Conservation (phyloP, 331 rosid genomes). For the Malus hybrid region DNA sequence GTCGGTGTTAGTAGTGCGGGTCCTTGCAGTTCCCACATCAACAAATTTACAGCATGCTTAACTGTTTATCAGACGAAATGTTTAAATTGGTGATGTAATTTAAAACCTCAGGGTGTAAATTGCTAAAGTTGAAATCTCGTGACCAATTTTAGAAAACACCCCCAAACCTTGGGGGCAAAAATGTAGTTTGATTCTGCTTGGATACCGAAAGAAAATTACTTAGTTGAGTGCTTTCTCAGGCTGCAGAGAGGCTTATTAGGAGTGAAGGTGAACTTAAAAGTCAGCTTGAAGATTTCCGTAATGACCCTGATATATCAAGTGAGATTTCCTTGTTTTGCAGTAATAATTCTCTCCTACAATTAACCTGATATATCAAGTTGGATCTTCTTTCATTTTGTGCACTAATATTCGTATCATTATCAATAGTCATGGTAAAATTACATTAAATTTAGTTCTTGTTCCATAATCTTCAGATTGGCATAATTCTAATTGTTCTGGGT, state of each 20-base stretch:
- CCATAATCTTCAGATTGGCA: not conserved
- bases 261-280: constrained; percentile 70
- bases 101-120: not conserved
- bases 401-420: not conserved
- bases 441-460: not conserved
- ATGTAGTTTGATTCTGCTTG: not conserved
- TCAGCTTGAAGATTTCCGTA: constrained; percentile 60
- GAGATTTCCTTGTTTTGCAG: constrained; percentile 22
- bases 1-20: not conserved
- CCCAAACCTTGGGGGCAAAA: not conserved
- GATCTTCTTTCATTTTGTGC: not conserved
- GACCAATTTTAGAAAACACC: not conserved
- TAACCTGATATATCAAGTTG: not conserved
- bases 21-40: not conserved
- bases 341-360: not conserved
- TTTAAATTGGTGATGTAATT: not conserved
- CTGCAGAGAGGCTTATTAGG: constrained; percentile 80
- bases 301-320: constrained; percentile 71
- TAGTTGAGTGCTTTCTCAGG: constrained; percentile 40
- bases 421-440: not conserved
- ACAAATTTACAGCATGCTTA: not conserved
- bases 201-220: not conserved
- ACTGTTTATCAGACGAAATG: not conserved
- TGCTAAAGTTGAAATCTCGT: not conserved
- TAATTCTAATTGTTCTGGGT: not conserved